Evolutionary conservation across 176 grass and related monocot species (phyloP).

Genomic region (Aegilops tauschii): DNA sequence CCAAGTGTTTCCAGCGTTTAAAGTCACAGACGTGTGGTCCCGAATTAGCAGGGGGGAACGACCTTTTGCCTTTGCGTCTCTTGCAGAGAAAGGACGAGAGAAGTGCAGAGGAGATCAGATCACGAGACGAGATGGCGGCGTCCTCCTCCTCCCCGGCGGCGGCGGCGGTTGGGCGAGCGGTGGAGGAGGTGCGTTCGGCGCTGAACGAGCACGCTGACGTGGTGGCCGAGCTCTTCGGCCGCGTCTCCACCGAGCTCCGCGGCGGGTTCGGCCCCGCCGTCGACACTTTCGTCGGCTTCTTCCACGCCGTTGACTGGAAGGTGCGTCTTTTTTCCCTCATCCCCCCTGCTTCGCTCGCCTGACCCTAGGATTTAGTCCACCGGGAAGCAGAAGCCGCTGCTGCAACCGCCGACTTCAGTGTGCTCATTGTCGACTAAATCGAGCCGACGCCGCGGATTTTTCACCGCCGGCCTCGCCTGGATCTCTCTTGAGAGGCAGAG

Average conservation of each 20-base stretch:
- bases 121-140: conserved; percentile 10
- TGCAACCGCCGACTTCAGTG: not conserved
- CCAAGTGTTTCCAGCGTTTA: not conserved
- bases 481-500: not conserved
- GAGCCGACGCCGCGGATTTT: not conserved
- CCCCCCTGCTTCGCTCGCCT: not conserved
- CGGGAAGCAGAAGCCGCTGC: not conserved
- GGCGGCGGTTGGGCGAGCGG: conserved; percentile 29
- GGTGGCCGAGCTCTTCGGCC: conserved; percentile 62
- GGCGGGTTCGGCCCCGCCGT: conserved; percentile 65
- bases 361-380: not conserved
- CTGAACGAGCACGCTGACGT: conserved; percentile 85
- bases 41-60: not conserved
- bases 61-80: not conserved
- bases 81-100: not conserved
- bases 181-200: conserved; percentile 72
- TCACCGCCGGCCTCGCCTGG: not conserved
- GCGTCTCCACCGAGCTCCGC: conserved; percentile 74
- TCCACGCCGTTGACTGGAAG: conserved; percentile 97
- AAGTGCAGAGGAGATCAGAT: not conserved
- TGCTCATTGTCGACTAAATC: not conserved
- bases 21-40: not conserved
- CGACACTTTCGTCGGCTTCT: conserved; percentile 80
- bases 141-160: conserved; percentile 4
- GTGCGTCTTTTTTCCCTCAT: not conserved